Evolutionary conservation across 805 yeast species (phyloP), one percentile per base, ranked within the genome.

Genomic region (Candida fluviatilis): DNA sequence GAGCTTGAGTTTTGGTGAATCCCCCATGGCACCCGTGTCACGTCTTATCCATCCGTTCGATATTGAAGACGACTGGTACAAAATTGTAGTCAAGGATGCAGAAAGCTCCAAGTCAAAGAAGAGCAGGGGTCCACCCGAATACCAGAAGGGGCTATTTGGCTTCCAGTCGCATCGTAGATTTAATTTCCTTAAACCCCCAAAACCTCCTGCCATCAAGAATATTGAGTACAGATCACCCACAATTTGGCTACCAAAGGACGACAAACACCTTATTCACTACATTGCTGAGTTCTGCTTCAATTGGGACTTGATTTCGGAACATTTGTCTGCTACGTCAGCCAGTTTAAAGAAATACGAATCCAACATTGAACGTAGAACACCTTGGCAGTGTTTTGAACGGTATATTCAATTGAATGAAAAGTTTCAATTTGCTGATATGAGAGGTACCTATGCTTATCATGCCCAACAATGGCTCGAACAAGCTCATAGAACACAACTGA

Each of bases 381-480:
- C 99, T 0, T 93, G 99, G 99, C 98, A 91, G 58, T 91, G 98
- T 58, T 93, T 93, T 65, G 99, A 93, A 60, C 70, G 99, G 48
- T 93, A 91, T 69, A 82, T 90, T 43, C 98, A 91, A 63, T 71
- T 93, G 47, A 88, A 86, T 51, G 96, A 91, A 42, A 81, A 82
- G 41, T 91, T 89, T 52, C 95, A 87, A 47, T 77, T 87, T 43
- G 69, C 79, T 30, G 98, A 91, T 53, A 78, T 93, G 79, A 81
- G 84, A 53, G 99, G 98, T 0, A 76, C 83, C 14, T 78, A 85
- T 51, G 87, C 97, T 0, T 77, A 78, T 38, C 77, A 73, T 44
- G 96, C 97, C 0, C 91, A 86, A 56, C 79, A 79, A 44, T 93
- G 98, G 98, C 62, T 91, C 24, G 96, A 90, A 46, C 85, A 87